Evolutionary conservation across 345 rosid species (phyloP).

Genomic region (Populus davidiana): DNA sequence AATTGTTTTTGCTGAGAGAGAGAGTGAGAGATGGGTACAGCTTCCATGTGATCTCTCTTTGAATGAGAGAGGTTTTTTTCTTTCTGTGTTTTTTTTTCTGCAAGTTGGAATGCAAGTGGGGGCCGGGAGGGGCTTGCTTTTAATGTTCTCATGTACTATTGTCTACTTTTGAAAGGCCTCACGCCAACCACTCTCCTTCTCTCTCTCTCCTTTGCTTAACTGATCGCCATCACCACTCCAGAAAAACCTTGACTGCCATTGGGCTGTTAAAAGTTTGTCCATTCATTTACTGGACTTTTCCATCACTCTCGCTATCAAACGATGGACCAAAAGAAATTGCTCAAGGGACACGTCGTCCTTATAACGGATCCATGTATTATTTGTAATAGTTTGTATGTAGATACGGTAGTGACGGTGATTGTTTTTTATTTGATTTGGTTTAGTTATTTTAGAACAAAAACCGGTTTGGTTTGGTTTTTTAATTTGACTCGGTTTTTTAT

Average conservation of each 20-base stretch:
- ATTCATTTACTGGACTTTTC: background rate
- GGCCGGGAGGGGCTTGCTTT: conserved; percentile 8
- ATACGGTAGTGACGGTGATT: too few species aligned
- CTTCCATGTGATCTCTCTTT: conserved; percentile 22
- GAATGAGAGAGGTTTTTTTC: conserved; percentile 16
- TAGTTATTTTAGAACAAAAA: too few species aligned
- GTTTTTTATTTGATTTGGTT: too few species aligned
- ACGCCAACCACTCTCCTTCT: conserved; percentile 24
- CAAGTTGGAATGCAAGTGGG: conserved; percentile 59
- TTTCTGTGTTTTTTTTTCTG: background rate
- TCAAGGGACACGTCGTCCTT: too few species aligned
- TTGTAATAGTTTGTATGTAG: too few species aligned
- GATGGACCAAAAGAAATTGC: too few species aligned
- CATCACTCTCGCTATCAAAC: background rate
- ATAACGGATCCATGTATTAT: too few species aligned
- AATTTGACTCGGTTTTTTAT: too few species aligned
- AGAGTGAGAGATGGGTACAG: conserved; percentile 27
- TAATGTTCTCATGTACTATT: conserved; percentile 25
- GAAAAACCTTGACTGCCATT: too few species aligned
- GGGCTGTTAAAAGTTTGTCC: background rate
- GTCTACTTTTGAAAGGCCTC: conserved; percentile 31
- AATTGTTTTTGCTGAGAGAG: background rate
- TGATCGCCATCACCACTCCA: too few species aligned
- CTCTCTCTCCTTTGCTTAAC: background rate
- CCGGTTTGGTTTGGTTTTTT: too few species aligned